Conservation (phyloP, 768 basidiomycete species). For the Steccherinum ochraceum region DNA sequence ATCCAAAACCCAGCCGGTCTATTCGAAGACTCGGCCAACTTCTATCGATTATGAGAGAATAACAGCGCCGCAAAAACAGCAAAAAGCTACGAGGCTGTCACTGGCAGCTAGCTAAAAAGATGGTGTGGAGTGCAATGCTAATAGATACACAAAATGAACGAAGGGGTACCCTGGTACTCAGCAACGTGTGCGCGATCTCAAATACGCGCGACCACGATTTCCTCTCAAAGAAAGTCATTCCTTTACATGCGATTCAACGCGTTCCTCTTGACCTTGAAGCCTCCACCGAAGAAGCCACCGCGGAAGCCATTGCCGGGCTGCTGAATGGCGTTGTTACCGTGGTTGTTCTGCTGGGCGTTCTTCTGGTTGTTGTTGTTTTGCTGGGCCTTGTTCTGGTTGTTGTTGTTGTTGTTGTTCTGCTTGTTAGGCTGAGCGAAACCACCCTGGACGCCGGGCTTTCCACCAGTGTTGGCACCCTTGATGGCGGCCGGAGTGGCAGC, state of each 20-base stretch:
- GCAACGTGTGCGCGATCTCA: neutral
- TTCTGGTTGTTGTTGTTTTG: no score
- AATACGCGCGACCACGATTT: neutral
- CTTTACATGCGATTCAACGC: neutral
- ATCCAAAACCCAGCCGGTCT: neutral
- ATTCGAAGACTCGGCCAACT: neutral
- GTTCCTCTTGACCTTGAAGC: neutral
- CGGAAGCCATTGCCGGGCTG: no score
- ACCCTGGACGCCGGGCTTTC: neutral
- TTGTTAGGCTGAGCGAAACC: neutral
- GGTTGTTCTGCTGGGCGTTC: neutral
- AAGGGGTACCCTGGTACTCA: neutral
- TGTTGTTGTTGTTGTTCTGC: neutral
- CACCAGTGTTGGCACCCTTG: neutral
- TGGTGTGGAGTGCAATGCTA: neutral
- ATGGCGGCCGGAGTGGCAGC: slow-evolving; percentile 3
- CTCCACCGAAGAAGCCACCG: neutral
- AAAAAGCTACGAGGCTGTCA: neutral
- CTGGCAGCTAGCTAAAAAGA: neutral
- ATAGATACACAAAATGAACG: neutral
- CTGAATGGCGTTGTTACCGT: neutral
- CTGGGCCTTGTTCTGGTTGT: neutral
- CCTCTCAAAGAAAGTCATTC: neutral
- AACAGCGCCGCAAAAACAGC: neutral
- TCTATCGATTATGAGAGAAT: neutral